Percentiles rank a stretch among this genome's conserved stretches.
These are phyloP conservation scores for Aureobasidium mangrovei DNA, from an alignment of 2,329 filamentous ascomycete genomes.

Conservation along the genomic window DNA sequence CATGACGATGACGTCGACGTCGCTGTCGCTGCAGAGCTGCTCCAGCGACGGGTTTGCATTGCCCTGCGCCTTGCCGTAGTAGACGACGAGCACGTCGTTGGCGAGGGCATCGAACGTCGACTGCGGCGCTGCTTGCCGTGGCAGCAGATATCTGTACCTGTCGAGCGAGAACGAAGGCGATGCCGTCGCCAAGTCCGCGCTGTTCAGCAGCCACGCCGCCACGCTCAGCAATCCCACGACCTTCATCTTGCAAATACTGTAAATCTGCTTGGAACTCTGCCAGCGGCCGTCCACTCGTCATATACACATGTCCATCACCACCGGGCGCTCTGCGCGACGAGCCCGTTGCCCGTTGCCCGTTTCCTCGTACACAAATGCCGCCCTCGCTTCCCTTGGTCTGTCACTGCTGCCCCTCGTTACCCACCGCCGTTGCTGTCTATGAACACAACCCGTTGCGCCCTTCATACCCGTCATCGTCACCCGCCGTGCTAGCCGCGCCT, in stretches of 20 bases:
- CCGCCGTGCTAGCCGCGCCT: too few relatives aligned
- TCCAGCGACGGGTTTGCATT: background rate
- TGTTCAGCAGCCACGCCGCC: background rate
- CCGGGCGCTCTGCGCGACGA: too few relatives aligned
- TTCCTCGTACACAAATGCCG: too few relatives aligned
- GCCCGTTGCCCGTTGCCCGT: too few relatives aligned
- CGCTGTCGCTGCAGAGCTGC: background rate
- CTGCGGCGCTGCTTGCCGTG: background rate
- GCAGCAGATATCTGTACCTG: background rate
- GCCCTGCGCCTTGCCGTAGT: constrained; percentile 11
- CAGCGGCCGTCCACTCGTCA: too few relatives aligned
- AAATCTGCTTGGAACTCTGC: background rate
- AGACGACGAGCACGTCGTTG: constrained; percentile 10
- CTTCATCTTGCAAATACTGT: background rate
- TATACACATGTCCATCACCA: too few relatives aligned
- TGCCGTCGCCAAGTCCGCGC: background rate
- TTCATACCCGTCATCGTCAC: too few relatives aligned
- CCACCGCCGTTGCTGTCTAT: too few relatives aligned
- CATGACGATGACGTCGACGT: constrained; percentile 11
- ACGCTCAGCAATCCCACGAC: background rate
- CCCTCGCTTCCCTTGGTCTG: too few relatives aligned
- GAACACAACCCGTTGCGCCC: too few relatives aligned
- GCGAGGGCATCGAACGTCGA: background rate
- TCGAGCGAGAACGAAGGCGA: background rate
- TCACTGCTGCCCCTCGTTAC: too few relatives aligned